Evolutionary conservation across 1,284 basidiomycete species (phyloP).

Genomic region (Laetiporus sulphureus): DNA sequence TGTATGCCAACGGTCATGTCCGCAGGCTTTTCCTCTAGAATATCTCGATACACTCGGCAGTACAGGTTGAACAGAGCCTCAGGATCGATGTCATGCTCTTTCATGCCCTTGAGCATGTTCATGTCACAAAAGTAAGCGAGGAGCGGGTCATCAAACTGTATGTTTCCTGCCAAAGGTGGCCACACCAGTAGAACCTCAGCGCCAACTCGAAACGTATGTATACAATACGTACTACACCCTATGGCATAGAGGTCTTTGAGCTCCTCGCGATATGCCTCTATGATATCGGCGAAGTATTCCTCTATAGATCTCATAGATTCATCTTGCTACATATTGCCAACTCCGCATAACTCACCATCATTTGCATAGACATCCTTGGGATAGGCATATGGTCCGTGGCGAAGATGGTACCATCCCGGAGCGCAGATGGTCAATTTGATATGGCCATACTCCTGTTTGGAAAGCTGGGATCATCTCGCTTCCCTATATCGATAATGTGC

Average conservation of each 20-base stretch:
- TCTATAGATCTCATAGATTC: conserved; percentile 28
- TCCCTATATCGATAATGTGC: too few species aligned
- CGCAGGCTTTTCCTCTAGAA: conserved; percentile 46
- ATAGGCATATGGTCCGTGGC: conserved; percentile 60
- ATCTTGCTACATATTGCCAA: background rate
- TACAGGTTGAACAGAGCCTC: conserved; percentile 63
- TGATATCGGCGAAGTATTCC: conserved; percentile 71
- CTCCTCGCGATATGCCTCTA: conserved; percentile 63
- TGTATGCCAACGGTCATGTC: conserved; percentile 71
- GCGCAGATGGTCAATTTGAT: conserved; percentile 75
- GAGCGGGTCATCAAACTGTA: conserved; percentile 73
- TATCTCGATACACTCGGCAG: conserved; percentile 65
- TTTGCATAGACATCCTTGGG: conserved; percentile 52
- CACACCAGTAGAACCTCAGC: conserved; percentile 2
- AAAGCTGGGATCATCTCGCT: too few species aligned
- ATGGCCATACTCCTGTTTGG: conserved; percentile 56
- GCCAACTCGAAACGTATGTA: too few species aligned
- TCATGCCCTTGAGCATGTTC: conserved; percentile 57
- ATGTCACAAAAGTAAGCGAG: conserved; percentile 64
- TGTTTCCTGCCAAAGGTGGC: conserved; percentile 43
- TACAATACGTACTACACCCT: conserved; percentile 54
- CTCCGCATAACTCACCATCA: conserved; percentile 35
- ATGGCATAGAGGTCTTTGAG: conserved; percentile 65
- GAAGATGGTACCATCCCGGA: conserved; percentile 73
- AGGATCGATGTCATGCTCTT: conserved; percentile 50